phyloP scores from a whole-genome alignment of 2,329 filamentous ascomycete genomes.

The Paecilomyces fulvus region DNA sequence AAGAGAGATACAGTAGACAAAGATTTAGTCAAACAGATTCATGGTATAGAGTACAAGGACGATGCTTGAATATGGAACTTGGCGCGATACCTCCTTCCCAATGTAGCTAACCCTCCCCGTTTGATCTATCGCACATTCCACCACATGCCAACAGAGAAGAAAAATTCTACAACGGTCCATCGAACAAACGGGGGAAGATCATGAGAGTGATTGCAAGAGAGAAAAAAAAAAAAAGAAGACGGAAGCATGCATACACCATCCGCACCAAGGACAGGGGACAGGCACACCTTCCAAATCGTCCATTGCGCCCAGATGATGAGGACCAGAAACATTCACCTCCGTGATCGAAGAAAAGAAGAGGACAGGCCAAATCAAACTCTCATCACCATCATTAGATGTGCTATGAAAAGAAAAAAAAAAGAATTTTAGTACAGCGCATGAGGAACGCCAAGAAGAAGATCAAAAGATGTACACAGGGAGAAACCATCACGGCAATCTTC shows the following conservation, averaged over 20 bases:
- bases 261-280: neutral
- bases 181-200: neutral
- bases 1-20: neutral
- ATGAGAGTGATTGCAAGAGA: neutral
- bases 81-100: too few species aligned
- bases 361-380: neutral
- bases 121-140: neutral
- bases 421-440: neutral
- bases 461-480: neutral
- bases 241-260: neutral
- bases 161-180: neutral
- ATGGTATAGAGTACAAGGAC: neutral
- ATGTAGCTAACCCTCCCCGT: neutral
- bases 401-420: neutral
- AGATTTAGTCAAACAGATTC: neutral
- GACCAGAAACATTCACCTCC: neutral
- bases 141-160: neutral
- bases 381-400: neutral
- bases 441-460: neutral
- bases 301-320: neutral
- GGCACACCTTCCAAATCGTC: neutral
- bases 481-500: slow-evolving; percentile 5
- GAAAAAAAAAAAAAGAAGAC: neutral
- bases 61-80: too few species aligned
- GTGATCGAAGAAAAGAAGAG: neutral